Conservation (phyloP, 139 green algal genomes). For the Astrephomene gubernaculifera region DNA sequence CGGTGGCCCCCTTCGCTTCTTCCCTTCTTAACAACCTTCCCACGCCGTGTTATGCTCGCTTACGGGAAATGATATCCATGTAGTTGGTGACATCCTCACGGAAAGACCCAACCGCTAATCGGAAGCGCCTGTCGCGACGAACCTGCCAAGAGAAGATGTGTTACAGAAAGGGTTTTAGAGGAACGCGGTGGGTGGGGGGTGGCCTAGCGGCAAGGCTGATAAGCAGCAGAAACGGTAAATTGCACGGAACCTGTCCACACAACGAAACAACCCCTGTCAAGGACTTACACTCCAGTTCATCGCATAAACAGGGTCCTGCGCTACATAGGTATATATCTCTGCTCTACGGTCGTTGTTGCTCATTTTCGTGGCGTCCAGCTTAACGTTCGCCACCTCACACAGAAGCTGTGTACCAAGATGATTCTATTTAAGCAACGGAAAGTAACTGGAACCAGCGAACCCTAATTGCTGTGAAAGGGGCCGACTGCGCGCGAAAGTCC, state of each 20-base stretch:
- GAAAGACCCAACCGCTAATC: conserved; percentile 94
- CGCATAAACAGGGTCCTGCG: conserved; percentile 83
- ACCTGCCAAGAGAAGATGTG: conserved; percentile 64
- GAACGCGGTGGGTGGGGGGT: too few relatives aligned
- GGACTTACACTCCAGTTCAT: conserved; percentile 97
- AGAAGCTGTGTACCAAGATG: too few relatives aligned
- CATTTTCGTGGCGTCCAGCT: conserved; percentile 1
- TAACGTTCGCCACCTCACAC: background rate
- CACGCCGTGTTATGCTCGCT: conserved; percentile 28
- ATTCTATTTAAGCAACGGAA: too few relatives aligned
- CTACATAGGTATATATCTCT: conserved; percentile 96
- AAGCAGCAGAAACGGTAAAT: background rate
- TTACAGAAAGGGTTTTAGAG: too few relatives aligned
- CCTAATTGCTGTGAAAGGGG: too few relatives aligned
- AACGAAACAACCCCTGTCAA: too few relatives aligned
- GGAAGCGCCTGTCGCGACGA: conserved; percentile 87
- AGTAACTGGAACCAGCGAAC: too few relatives aligned
- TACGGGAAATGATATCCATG: conserved; percentile 88
- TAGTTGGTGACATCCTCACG: conserved; percentile 91
- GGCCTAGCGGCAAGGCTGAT: too few relatives aligned
- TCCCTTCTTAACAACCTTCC: background rate
- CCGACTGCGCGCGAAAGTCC: too few relatives aligned
- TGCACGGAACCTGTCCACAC: too few relatives aligned
- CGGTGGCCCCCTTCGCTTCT: background rate
- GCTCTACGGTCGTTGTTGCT: conserved; percentile 41